phyloP scores from a whole-genome alignment of 106 monocot species.

The Vanilla planifolia region DNA sequence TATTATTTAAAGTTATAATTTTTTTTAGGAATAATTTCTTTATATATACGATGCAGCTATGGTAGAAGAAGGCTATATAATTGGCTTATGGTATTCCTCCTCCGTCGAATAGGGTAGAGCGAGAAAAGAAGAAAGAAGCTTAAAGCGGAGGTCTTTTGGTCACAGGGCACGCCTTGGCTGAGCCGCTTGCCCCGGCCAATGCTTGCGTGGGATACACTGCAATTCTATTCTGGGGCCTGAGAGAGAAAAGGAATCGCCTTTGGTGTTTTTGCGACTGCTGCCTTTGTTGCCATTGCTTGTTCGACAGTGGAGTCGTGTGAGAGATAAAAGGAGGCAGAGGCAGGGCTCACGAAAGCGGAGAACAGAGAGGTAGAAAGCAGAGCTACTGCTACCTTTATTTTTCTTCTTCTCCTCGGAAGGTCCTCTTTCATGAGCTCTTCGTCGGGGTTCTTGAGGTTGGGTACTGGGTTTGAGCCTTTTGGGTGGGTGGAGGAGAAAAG shows the following conservation, averaged over 20 bases:
- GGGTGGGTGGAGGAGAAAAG: neutral
- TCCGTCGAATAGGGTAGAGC: no score
- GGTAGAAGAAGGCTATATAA: no score
- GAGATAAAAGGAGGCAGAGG: constrained; percentile 3
- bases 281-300: neutral
- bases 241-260: neutral
- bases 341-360: neutral
- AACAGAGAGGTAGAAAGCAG: neutral
- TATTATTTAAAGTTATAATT: no score
- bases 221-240: constrained; percentile 1
- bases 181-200: constrained; percentile 1
- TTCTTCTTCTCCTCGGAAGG: neutral
- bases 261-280: neutral
- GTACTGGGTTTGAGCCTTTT: neutral
- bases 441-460: neutral
- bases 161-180: constrained; percentile 5
- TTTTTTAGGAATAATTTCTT: no score
- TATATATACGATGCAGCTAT: no score
- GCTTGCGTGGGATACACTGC: constrained; percentile 3
- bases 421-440: neutral
- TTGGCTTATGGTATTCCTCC: no score
- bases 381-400: neutral
- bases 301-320: neutral
- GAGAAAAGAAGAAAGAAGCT: no score
- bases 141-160: neutral